Evolutionary conservation across 2,329 filamentous ascomycete genomes (phyloP).

Genomic region (Penicillium decumbens): DNA sequence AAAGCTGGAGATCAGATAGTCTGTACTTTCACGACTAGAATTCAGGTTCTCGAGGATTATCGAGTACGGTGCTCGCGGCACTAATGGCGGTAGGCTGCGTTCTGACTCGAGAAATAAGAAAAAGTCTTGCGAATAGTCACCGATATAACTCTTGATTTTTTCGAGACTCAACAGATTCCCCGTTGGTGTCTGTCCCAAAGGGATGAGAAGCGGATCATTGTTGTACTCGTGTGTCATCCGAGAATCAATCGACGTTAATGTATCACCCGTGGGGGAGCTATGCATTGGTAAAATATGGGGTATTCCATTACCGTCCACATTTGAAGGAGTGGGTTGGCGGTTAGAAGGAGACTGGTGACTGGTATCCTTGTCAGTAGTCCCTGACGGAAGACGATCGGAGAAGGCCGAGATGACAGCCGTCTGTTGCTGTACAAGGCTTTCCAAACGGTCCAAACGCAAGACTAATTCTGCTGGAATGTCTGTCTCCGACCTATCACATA

Average conservation of each 20-base stretch:
- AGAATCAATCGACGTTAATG: background rate
- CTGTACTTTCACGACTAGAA: slow-evolving; percentile 1
- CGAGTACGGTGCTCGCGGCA: background rate
- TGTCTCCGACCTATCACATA: slow-evolving; percentile 5
- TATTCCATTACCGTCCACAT: background rate
- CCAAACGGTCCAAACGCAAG: slow-evolving; percentile 13
- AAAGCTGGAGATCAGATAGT: slow-evolving; percentile 11
- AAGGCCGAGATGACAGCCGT: slow-evolving; percentile 12
- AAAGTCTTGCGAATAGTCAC: slow-evolving; percentile 18
- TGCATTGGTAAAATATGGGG: background rate
- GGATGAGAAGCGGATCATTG: slow-evolving; percentile 10
- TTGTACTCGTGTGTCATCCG: slow-evolving; percentile 3
- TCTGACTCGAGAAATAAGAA: slow-evolving; percentile 14
- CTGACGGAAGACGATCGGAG: slow-evolving; percentile 6
- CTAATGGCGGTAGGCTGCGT: slow-evolving; percentile 6
- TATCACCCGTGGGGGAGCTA: background rate
- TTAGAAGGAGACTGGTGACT: background rate
- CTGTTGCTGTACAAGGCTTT: slow-evolving; percentile 15
- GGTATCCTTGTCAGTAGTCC: background rate
- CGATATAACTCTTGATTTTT: slow-evolving; percentile 12
- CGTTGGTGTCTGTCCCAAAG: slow-evolving; percentile 12
- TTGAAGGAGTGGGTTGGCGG: background rate
- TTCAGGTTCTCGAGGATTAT: slow-evolving; percentile 1
- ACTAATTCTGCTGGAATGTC: slow-evolving; percentile 14
- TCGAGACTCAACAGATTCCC: slow-evolving; percentile 13